These are phyloP conservation scores for Chytriomyces confervae DNA, from an alignment of 192 early-diverging fungal species.

Conservation along the genomic window DNA sequence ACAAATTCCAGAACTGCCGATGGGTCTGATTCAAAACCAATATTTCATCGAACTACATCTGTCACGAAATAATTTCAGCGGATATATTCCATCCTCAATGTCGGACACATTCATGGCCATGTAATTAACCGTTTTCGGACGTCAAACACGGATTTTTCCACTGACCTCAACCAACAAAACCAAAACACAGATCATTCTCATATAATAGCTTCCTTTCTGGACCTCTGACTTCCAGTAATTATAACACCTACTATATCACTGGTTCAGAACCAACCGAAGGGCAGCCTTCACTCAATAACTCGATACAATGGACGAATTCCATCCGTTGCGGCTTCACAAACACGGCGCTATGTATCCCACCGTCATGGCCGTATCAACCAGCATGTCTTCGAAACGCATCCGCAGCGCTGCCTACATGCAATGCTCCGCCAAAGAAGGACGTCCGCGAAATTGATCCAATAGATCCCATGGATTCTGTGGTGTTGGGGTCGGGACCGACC, in stretches of 20 bases:
- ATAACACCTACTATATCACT: no score
- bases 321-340: constrained; percentile 7
- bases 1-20: constrained; percentile 8
- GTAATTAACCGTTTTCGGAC: neutral
- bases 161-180: neutral
- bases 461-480: neutral
- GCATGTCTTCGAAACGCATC: constrained; percentile 13
- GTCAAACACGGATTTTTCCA: neutral
- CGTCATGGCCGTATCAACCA: constrained; percentile 15
- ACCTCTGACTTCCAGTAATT: neutral
- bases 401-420: neutral
- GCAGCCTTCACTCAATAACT: neutral
- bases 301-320: constrained; percentile 15
- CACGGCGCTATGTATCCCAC: constrained; percentile 11
- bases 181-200: neutral
- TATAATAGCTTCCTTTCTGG: constrained; percentile 22
- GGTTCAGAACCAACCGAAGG: neutral
- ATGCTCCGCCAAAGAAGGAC: neutral
- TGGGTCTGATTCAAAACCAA: neutral
- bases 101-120: constrained; percentile 1
- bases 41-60: constrained; percentile 10
- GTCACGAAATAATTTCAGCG: constrained; percentile 21
- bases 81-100: constrained; percentile 18
- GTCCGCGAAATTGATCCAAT: constrained; percentile 12
- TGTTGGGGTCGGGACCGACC: neutral